These are phyloP conservation scores for Orychophragmus violaceus DNA, from an alignment of 345 rosid species.

Conservation along the genomic window DNA sequence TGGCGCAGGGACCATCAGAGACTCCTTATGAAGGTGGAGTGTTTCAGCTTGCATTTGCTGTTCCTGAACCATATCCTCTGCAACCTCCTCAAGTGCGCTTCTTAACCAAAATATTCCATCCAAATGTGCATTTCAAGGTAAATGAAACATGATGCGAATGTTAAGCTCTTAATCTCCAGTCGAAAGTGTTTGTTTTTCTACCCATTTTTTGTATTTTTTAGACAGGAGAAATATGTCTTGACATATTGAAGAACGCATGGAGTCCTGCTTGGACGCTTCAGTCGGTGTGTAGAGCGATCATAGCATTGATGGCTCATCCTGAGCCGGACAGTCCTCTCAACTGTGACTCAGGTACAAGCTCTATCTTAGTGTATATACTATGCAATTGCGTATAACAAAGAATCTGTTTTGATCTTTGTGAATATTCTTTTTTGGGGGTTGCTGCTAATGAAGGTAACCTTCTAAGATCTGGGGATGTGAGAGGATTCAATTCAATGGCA, in stretches of 20 bases:
- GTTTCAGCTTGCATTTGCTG: conserved; percentile 91
- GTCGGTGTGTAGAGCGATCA: conserved; percentile 96
- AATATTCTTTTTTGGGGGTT: not conserved
- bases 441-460: conserved; percentile 59
- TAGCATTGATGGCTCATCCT: conserved; percentile 97
- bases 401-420: not conserved
- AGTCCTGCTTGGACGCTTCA: conserved; percentile 99
- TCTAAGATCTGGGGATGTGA: conserved; percentile 76
- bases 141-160: not conserved
- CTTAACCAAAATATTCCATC: conserved; percentile 95
- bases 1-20: conserved; percentile 79
- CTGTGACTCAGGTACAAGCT: conserved; percentile 82
- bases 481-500: conserved; percentile 97
- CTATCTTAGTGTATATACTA: not conserved
- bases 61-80: conserved; percentile 93
- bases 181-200: not conserved
- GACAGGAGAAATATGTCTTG: conserved; percentile 98
- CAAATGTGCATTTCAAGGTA: conserved; percentile 99
- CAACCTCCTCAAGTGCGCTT: conserved; percentile 99
- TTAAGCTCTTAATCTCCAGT: not conserved
- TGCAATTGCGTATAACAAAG: not conserved
- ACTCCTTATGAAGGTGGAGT: conserved; percentile 97
- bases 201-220: conserved; percentile 18
- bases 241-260: conserved; percentile 98
- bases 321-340: conserved; percentile 95